A percentile compares a stretch with the other conserved stretches of the same genome.
Conservation (phyloP, 2,329 filamentous ascomycete species). For the Aspergillus hortae region DNA sequence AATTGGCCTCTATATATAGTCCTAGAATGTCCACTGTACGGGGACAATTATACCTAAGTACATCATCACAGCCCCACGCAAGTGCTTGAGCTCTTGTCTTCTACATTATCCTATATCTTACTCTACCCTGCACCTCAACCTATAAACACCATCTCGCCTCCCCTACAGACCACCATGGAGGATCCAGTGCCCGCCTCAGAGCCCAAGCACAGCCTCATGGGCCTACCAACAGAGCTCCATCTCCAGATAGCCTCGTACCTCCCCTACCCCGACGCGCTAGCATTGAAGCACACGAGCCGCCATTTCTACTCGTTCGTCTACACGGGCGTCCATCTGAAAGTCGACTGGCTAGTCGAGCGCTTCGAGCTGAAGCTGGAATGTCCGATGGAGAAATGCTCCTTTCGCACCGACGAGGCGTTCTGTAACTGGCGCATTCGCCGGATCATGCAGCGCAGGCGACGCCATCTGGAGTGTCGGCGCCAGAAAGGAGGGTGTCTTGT, state of each 20-base stretch:
- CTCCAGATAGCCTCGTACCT: constrained; percentile 58
- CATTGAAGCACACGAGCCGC: constrained; percentile 63
- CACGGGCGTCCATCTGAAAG: constrained; percentile 63
- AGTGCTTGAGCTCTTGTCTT: too few species aligned
- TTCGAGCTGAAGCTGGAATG: constrained; percentile 62
- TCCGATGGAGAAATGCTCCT: constrained; percentile 50
- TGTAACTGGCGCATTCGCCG: constrained; percentile 37
- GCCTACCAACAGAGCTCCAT: constrained; percentile 65
- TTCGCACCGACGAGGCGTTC: constrained; percentile 41
- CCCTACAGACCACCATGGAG: background rate
- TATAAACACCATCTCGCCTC: too few species aligned
- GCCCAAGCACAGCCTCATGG: constrained; percentile 36
- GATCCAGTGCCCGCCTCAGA: background rate
- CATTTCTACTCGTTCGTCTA: constrained; percentile 63
- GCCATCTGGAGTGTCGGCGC: constrained; percentile 38
- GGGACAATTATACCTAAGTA: background rate
- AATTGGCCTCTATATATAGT: constrained; percentile 7
- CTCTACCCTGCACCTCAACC: too few species aligned
- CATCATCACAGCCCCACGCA: too few species aligned
- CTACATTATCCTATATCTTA: too few species aligned
- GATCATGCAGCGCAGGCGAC: constrained; percentile 41
- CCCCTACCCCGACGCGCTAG: constrained; percentile 67
- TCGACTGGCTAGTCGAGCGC: constrained; percentile 66
- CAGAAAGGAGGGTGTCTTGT: constrained; percentile 33
- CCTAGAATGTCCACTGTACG: background rate